Percentiles rank a stretch among this genome's conserved stretches.
phyloP scores from a whole-genome alignment of 2,329 filamentous ascomycete genomes.

The Microsporum audouinii region DNA sequence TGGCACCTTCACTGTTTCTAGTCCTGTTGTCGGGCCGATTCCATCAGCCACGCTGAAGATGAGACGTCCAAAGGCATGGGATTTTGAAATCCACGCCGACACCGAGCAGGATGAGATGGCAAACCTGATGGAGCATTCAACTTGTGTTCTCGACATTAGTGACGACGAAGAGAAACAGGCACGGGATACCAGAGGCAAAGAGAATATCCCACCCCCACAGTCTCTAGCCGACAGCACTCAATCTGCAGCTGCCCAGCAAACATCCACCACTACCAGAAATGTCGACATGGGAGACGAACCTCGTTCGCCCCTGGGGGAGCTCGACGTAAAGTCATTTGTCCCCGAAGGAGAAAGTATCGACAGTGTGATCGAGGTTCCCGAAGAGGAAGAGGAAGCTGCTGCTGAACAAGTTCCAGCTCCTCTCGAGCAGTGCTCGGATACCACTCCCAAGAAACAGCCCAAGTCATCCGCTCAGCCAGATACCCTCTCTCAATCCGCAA shows the following conservation, averaged over 20 bases:
- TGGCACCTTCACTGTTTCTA: constrained; percentile 49
- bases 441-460: neutral
- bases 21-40: constrained; percentile 12
- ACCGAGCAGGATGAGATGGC: constrained; percentile 81
- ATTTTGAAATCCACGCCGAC: constrained; percentile 92
- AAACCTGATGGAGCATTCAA: constrained; percentile 84
- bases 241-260: constrained; percentile 49
- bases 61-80: constrained; percentile 52
- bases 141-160: constrained; percentile 74
- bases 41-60: constrained; percentile 45
- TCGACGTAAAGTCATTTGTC: constrained; percentile 57
- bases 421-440: neutral
- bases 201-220: constrained; percentile 67
- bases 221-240: constrained; percentile 27
- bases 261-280: constrained; percentile 22
- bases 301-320: constrained; percentile 54
- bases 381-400: constrained; percentile 5
- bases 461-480: neutral
- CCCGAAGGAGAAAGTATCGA: constrained; percentile 43
- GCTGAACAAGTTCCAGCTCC: neutral
- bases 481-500: constrained; percentile 8
- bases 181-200: constrained; percentile 62
- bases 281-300: constrained; percentile 54
- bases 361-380: neutral
- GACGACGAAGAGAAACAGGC: constrained; percentile 62